Evolutionary conservation across 31 red algal genomes (phyloP).

Genomic region (Asparagopsis taxiformis): DNA sequence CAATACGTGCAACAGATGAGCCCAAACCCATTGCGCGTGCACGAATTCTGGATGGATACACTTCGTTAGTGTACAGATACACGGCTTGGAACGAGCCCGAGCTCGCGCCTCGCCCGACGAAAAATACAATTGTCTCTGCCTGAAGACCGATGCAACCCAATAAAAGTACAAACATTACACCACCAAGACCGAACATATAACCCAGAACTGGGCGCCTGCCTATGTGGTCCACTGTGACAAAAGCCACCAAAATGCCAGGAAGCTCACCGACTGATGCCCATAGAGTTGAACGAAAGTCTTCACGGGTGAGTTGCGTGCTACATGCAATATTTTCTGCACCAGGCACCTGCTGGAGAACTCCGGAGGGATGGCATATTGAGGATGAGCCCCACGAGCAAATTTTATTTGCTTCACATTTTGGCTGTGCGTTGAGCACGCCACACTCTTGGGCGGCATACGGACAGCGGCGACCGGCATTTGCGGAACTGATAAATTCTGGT

Average conservation of each 20-base stretch:
- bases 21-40: slow-evolving; percentile 46
- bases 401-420: slow-evolving; percentile 9
- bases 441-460: slow-evolving; percentile 31
- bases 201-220: slow-evolving; percentile 54
- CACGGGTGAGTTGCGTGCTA: slow-evolving; percentile 21
- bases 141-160: slow-evolving; percentile 27
- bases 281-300: slow-evolving; percentile 45
- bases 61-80: slow-evolving; percentile 58
- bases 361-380: neutral
- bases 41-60: slow-evolving; percentile 44
- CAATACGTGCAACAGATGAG: slow-evolving; percentile 44
- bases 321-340: neutral
- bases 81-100: slow-evolving; percentile 55
- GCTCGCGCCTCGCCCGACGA: slow-evolving; percentile 44
- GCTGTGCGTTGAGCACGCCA: neutral
- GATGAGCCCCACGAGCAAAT: slow-evolving; percentile 37
- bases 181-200: slow-evolving; percentile 20
- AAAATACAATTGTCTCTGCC: slow-evolving; percentile 51
- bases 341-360: neutral
- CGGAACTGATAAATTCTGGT: slow-evolving; percentile 51
- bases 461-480: slow-evolving; percentile 49
- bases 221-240: slow-evolving; percentile 38
- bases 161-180: slow-evolving; percentile 27
- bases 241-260: slow-evolving; percentile 46
- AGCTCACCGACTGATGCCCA: slow-evolving; percentile 58